Percentiles rank a stretch among this genome's conserved stretches.
Evolutionary conservation across 441 rosid species (phyloP).

Genomic region (Erysimum cheiri): DNA sequence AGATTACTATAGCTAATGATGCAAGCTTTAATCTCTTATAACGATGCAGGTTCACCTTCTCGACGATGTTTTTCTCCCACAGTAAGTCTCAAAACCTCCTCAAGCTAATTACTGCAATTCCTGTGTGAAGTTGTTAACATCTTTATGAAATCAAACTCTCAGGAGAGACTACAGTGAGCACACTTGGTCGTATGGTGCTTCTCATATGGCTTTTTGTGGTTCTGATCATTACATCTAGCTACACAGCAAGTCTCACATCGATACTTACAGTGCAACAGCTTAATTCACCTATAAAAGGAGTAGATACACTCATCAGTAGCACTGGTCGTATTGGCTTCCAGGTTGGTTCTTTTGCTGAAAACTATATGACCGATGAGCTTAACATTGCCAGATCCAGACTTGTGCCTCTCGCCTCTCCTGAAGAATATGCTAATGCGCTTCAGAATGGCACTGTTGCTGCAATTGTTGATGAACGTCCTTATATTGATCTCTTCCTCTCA

Average conservation of each 20-base stretch:
- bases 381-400: conserved; percentile 73
- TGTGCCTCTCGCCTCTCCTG: conserved; percentile 77
- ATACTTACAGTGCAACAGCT: conserved; percentile 91
- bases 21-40: conserved; percentile 20
- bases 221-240: conserved; percentile 89
- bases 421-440: conserved; percentile 76
- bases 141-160: conserved; percentile 37
- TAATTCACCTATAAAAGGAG: conserved; percentile 85
- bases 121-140: conserved; percentile 24
- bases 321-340: conserved; percentile 74
- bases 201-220: conserved; percentile 95
- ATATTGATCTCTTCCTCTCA: conserved; percentile 81
- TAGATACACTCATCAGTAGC: conserved; percentile 69
- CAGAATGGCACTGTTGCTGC: conserved; percentile 78
- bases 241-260: conserved; percentile 97
- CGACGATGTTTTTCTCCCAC: conserved; percentile 87
- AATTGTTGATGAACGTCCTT: conserved; percentile 78
- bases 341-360: conserved; percentile 80
- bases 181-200: conserved; percentile 81
- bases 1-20: conserved; percentile 22
- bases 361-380: conserved; percentile 72
- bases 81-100: conserved; percentile 59
- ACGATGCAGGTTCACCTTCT: conserved; percentile 85
- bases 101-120: conserved; percentile 24
- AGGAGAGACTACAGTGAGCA: conserved; percentile 87